Base-by-base conservation (phyloP, 305 asterid genomes). In the Rubia tinctorum region DNA sequence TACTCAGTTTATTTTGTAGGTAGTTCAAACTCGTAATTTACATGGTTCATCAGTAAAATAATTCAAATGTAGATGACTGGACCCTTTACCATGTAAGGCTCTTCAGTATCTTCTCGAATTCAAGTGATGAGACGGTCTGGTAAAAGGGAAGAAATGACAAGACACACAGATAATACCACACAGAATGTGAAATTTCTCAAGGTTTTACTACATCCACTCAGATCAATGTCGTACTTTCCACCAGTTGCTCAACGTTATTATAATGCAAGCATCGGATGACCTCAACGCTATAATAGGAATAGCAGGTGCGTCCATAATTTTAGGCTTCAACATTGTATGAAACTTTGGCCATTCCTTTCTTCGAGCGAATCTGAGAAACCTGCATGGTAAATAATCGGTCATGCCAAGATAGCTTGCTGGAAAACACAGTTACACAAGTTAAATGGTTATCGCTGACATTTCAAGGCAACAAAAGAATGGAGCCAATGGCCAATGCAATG, bases 281-380 rank as follows among this genome's bases (percentile, higher is more conserved):
- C n/a, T n/a, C n/a, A n/a, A n/a, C 39, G 62, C 8, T 37, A n/a
- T 27, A 27, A 3, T 56, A 73, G 44, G 51, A 70, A 53, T 14
- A 5, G 14, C 11, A 15, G 22, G 18, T 30, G 10, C 30, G 69
- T 69, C 72, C 72, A 68, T 72, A 47, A 60, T 6, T 23, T 20
- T 56, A 66, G 76, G 69, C 64, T 66, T 74, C 88, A 44, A 88
- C 60, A 44, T 71, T 84, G 83, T 88, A 89, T 47, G 75, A 81
- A 43, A 88, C 84, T 80, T 93, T 89, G 2, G 95, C 89, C 76
- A 77, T 65, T 45, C 94, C 92, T 68, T 82, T 91, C 82, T 81
- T 93, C 45, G 91, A 81, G 83, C 92, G 91, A 75, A 93, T 91
- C 80, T 84, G 97, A 79, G 94, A 77, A 82, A 89, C 95, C 97